Base-by-base conservation (phyloP, 75 land plant genomes). In the Larix kaempferi region DNA sequence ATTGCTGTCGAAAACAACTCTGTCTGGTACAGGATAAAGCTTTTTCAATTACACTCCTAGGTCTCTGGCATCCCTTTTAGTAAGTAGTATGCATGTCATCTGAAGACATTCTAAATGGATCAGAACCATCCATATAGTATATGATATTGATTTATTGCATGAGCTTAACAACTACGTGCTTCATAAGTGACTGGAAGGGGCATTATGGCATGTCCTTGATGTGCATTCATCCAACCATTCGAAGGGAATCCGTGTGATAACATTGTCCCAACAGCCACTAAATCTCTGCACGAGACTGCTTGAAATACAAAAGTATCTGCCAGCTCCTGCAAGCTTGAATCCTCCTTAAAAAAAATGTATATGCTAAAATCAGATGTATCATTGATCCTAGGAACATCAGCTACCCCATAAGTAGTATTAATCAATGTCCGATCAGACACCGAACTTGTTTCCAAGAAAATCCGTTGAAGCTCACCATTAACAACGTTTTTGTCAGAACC, bases 211-310 rank as follows among this genome's bases (percentile, higher is more conserved):
- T 73, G 75, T 41, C 66, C 88, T 41, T 84, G 86, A 73, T 73
- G 75, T 7, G 55, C 56, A 73, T 23, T 73, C 27, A 73, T 55
- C 75, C 75, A 73, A 29, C 23, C 15, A 14, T 73, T 57, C 13
- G 75, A 52, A 73, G 39, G 75, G 52, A 73, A 73, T n/a, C 75
- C 44, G 4, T 73, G 75, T 17, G 93, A 86, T 56, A 91, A 63
- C 82, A 91, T 49, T 71, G 78, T 83, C 35, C 89, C 87, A 13
- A 91, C 93, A 22, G 72, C 87, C 25, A 91, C 87, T 78, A 91
- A 33, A 78, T 91, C 93, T 37, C 93, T 35, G 81, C 91, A 91
- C 56, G 89, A 91, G 54, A 91, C 89, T 17, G 89, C 87, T 75
- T 89, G 91, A 67, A 29, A 86, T 17, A 71, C 83, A 12, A 57